Evolutionary conservation across 2,329 filamentous ascomycete genomes (phyloP), one percentile per base, ranked within the genome.

Genomic region (Parascedosporium putredinis): DNA sequence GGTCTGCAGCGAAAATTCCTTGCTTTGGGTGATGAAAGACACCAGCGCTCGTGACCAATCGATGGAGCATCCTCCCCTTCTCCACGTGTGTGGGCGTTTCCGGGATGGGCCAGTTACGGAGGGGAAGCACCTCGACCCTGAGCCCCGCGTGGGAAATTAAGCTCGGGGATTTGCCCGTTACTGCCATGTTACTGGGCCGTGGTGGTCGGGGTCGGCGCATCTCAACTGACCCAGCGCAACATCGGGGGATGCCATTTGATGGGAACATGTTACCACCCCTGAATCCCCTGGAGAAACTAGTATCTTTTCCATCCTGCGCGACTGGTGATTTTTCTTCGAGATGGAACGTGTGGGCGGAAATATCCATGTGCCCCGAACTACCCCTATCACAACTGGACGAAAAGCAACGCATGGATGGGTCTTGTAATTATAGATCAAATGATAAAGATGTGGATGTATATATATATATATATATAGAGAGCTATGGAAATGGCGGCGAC

Each of bases 101-200:
- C 7, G 16, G 18, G 12, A 5, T 42, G 38, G 20, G 38, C 38
- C 38, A 42, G 16, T 42, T 20, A 42, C 16, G 14, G 38, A 6
- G 20, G 10, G 16, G 23, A 42, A 20, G 4, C 16, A 22, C 38
- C 38, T 42, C 20, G 7, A 20, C 12, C 20, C 16, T n/a, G 16
- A 42, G 20, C 38, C 7, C 38, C 38, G 12, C 38, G 38, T 42
- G 38, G 38, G 38, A 42, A 42, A 42, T 42, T 42, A 42, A 16
- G 5, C 23, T 16, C 20, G 20, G 16, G 38, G 38, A 42, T 42
- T 22, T 42, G 38, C 23, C 38, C 20, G 38, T 20, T 22, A 20
- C 38, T 16, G 38, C 16, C 12, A 20, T 42, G 38, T 20, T 16
- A 42, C 38, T 42, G 38, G 38, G n/a, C 38, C 16, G 14, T 20